Conservation (phyloP, 2,329 filamentous ascomycete genomes). For the Clarireedia monteithiana region DNA sequence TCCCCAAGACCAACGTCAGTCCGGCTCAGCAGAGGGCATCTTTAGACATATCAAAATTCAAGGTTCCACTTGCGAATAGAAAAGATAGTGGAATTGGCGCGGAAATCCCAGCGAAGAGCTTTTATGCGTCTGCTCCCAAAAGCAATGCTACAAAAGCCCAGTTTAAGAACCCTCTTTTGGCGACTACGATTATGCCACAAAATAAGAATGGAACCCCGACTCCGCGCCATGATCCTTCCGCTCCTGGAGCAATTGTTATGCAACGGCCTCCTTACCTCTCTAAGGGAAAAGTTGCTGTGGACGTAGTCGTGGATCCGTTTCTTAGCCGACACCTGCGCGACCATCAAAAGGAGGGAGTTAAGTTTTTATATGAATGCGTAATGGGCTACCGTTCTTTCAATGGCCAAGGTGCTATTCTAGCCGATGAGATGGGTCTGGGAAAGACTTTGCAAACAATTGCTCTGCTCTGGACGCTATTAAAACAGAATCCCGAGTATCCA, state of each 20-base stretch:
- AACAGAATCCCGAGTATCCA: slow-evolving; percentile 60
- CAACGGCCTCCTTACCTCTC: slow-evolving; percentile 46
- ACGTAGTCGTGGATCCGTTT: slow-evolving; percentile 65
- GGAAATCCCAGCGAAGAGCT: slow-evolving; percentile 32
- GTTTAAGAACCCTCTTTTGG: slow-evolving; percentile 56
- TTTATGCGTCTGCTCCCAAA: slow-evolving; percentile 32
- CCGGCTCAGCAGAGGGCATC: not conserved
- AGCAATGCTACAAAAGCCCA: slow-evolving; percentile 34
- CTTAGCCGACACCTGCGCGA: slow-evolving; percentile 53
- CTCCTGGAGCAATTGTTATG: slow-evolving; percentile 58
- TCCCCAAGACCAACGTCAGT: slow-evolving; percentile 7
- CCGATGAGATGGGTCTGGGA: slow-evolving; percentile 69
- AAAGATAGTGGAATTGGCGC: slow-evolving; percentile 20
- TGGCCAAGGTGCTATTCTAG: slow-evolving; percentile 62
- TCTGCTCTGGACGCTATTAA: slow-evolving; percentile 63
- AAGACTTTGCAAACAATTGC: slow-evolving; percentile 69
- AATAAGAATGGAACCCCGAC: slow-evolving; percentile 39
- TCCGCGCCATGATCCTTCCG: slow-evolving; percentile 57
- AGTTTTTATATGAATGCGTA: slow-evolving; percentile 67
- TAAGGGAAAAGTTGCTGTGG: slow-evolving; percentile 57
- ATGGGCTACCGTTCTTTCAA: slow-evolving; percentile 63
- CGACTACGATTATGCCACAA: slow-evolving; percentile 41
- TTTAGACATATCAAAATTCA: slow-evolving; percentile 6
- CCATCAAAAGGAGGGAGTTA: slow-evolving; percentile 62
- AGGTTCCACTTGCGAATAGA: slow-evolving; percentile 20